phyloP scores from a whole-genome alignment of 2,329 filamentous ascomycete genomes.

The Coniochaeta sp. region DNA sequence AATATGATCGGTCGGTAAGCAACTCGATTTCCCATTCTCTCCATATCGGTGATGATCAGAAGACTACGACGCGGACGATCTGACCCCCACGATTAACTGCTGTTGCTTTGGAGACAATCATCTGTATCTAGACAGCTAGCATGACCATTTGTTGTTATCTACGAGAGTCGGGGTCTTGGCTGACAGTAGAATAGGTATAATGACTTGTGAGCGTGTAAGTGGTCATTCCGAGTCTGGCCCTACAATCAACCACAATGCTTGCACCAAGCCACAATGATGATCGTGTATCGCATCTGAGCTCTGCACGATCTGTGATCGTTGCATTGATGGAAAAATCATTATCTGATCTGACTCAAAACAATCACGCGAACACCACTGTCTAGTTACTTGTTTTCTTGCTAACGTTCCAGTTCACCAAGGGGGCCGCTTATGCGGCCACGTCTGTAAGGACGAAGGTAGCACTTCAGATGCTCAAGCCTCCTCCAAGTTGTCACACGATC shows the following conservation, averaged over 20 bases:
- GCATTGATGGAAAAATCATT: not conserved
- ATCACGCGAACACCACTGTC: not conserved
- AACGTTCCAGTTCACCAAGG: not conserved
- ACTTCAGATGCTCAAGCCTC: not conserved
- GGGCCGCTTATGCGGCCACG: too few species aligned
- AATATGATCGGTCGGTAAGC: not conserved
- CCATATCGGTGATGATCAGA: not conserved
- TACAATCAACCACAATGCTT: too few species aligned
- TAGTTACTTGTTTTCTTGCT: not conserved
- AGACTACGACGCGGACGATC: not conserved
- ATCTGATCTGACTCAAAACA: not conserved
- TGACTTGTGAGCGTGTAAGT: not conserved
- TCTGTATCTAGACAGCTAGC: not conserved
- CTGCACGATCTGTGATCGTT: not conserved
- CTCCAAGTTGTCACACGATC: too few species aligned
- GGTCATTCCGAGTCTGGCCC: too few species aligned
- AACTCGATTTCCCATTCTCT: not conserved
- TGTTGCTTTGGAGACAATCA: not conserved
- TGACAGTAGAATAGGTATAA: not conserved
- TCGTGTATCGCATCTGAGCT: not conserved
- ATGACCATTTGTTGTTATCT: too few species aligned
- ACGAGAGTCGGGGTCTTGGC: not conserved
- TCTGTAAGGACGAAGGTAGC: too few species aligned
- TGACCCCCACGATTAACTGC: not conserved
- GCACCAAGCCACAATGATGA: not conserved